These are phyloP conservation scores for Phlyctochytrium arcticum DNA, from an alignment of 192 early-diverging fungal species.

Conservation along the genomic window DNA sequence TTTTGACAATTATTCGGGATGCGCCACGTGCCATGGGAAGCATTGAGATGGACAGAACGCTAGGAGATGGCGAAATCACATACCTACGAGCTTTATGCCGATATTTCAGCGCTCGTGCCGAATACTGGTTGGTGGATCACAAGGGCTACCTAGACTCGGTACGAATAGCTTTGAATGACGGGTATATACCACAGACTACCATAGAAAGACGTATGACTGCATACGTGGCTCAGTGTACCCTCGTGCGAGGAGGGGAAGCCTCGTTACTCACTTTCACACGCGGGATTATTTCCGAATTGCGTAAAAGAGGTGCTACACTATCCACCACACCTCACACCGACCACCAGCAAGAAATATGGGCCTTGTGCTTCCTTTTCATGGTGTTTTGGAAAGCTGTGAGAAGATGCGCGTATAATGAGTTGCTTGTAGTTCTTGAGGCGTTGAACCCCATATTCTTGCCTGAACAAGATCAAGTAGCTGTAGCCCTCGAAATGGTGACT, in stretches of 20 bases:
- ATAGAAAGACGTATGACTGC: constrained; percentile 14
- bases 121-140: constrained; percentile 16
- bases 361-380: constrained; percentile 30
- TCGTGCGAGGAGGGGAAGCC: not conserved
- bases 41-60: not conserved
- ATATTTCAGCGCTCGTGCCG: constrained; percentile 14
- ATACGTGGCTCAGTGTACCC: constrained; percentile 18
- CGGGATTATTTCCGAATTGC: not conserved
- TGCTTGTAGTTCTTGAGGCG: constrained; percentile 21
- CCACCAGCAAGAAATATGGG: not conserved
- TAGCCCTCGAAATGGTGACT: constrained; percentile 40
- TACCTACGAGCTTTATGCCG: constrained; percentile 1
- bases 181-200: constrained; percentile 15
- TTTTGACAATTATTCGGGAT: constrained; percentile 24
- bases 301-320: not conserved
- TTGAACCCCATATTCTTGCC: constrained; percentile 40
- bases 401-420: constrained; percentile 34
- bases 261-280: constrained; percentile 6
- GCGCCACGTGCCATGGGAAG: not conserved
- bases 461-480: constrained; percentile 42
- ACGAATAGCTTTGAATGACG: constrained; percentile 9
- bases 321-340: not conserved
- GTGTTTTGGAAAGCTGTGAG: constrained; percentile 35
- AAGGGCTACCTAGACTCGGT: constrained; percentile 12
- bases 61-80: constrained; percentile 1